These are phyloP conservation scores for Leccinum olivaceoglutinosum DNA, from an alignment of 1,284 basidiomycete species.

Conservation along the genomic window DNA sequence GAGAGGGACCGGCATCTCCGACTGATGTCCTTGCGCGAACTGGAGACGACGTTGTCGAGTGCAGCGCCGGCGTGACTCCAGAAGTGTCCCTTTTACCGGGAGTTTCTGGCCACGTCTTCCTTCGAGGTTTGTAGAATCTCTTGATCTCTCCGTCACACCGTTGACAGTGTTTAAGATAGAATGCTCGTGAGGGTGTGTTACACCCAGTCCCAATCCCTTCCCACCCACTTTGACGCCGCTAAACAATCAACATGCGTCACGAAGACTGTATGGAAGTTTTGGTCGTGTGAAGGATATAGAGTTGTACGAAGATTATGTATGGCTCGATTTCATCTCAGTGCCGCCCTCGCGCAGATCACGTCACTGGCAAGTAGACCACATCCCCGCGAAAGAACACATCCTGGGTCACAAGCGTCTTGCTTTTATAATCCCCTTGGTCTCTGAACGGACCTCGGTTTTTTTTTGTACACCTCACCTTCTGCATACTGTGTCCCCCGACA, in stretches of 20 bases:
- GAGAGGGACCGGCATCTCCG: slow-evolving; percentile 44
- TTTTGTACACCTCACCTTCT: slow-evolving; percentile 79
- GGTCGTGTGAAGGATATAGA: slow-evolving; percentile 73
- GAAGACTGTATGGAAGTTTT: slow-evolving; percentile 75
- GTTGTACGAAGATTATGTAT: slow-evolving; percentile 74
- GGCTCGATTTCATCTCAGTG: slow-evolving; percentile 20
- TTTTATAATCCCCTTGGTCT: slow-evolving; percentile 63
- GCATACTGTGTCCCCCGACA: slow-evolving; percentile 61
- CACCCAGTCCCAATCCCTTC: slow-evolving; percentile 48
- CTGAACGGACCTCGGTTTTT: slow-evolving; percentile 57
- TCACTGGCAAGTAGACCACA: slow-evolving; percentile 36
- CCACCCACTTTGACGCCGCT: slow-evolving; percentile 61
- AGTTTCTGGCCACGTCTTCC: slow-evolving; percentile 42
- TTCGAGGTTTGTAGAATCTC: slow-evolving; percentile 51
- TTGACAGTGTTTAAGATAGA: slow-evolving; percentile 50
- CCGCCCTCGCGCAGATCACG: slow-evolving; percentile 4
- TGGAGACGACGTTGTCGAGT: slow-evolving; percentile 45
- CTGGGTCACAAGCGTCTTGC: slow-evolving; percentile 63
- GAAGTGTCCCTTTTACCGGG: slow-evolving; percentile 22
- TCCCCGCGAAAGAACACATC: slow-evolving; percentile 58
- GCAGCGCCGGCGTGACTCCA: slow-evolving; percentile 56
- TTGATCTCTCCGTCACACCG: background rate
- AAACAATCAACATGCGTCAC: slow-evolving; percentile 54
- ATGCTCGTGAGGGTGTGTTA: slow-evolving; percentile 78
- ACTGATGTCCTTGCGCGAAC: slow-evolving; percentile 53